Evolutionary conservation across 352 stramenopile genomes (phyloP).

Genomic region (Pythium guiyangense): DNA sequence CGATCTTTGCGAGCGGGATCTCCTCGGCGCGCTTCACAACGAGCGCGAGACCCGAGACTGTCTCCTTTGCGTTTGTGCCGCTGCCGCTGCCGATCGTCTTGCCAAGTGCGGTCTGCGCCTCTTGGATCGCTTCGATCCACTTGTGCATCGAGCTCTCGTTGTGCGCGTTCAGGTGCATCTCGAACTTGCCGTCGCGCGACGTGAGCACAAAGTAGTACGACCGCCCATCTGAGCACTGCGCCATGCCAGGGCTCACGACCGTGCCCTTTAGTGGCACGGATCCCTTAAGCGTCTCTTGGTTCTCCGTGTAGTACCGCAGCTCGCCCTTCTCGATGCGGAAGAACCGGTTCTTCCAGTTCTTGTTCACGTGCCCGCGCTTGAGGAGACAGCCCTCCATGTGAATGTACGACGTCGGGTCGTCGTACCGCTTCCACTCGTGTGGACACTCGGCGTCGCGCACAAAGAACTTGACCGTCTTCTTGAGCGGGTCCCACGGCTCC

Average conservation of each 20-base stretch:
- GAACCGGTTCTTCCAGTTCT: conserved; percentile 88
- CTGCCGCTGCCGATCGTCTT: conserved; percentile 18
- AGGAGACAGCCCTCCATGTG: conserved; percentile 83
- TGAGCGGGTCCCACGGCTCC: conserved; percentile 68
- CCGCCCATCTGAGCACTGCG: conserved; percentile 71
- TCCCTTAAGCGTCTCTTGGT: conserved; percentile 68
- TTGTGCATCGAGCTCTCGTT: conserved; percentile 82
- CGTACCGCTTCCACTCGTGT: conserved; percentile 85
- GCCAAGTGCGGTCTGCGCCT: conserved; percentile 59
- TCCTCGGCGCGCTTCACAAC: conserved; percentile 78
- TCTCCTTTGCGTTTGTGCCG: conserved; percentile 26
- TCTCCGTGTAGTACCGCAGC: conserved; percentile 81
- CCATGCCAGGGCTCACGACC: conserved; percentile 80
- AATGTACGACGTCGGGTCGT: conserved; percentile 83
- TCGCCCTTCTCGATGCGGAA: conserved; percentile 83
- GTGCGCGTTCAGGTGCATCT: conserved; percentile 82
- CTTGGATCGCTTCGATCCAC: conserved; percentile 84
- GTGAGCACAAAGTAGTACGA: conserved; percentile 86
- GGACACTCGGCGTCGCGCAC: conserved; percentile 61
- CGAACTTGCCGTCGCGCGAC: conserved; percentile 74
- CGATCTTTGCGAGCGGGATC: conserved; percentile 63
- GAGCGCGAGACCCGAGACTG: conserved; percentile 54
- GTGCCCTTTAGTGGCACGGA: conserved; percentile 70
- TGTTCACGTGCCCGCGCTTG: conserved; percentile 82
- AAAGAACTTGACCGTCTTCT: conserved; percentile 82